phyloP scores from a whole-genome alignment of 805 yeast genomes.

The Candida tammaniensis region DNA sequence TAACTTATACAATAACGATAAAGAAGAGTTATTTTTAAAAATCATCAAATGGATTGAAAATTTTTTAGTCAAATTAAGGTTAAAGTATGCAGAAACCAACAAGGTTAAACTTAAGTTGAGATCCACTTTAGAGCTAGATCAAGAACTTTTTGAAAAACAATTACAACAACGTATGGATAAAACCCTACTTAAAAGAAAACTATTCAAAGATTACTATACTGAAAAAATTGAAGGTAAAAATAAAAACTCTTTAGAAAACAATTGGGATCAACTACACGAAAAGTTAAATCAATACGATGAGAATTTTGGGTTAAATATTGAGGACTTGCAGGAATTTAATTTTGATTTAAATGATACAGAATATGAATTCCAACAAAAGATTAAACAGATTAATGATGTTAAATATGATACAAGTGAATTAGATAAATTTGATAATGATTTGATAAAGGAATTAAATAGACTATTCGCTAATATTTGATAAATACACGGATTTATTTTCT shows the following conservation, averaged over 20 bases:
- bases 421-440: slow-evolving; percentile 24
- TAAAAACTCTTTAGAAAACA: slow-evolving; percentile 23
- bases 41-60: slow-evolving; percentile 72
- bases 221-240: slow-evolving; percentile 14
- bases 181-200: slow-evolving; percentile 34
- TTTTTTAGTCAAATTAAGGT: slow-evolving; percentile 60
- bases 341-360: slow-evolving; percentile 17
- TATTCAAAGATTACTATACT: slow-evolving; percentile 34
- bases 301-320: slow-evolving; percentile 37
- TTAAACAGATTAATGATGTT: slow-evolving; percentile 8
- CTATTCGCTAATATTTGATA: too few relatives aligned
- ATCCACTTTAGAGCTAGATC: slow-evolving; percentile 23
- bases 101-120: slow-evolving; percentile 27
- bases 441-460: slow-evolving; percentile 7
- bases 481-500: too few relatives aligned
- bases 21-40: slow-evolving; percentile 65
- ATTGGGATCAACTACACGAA: slow-evolving; percentile 47
- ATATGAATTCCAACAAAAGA: slow-evolving; percentile 11
- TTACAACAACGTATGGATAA: slow-evolving; percentile 37
- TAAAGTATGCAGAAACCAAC: slow-evolving; percentile 48
- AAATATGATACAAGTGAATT: slow-evolving; percentile 28
- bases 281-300: slow-evolving; percentile 24
- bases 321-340: slow-evolving; percentile 46
- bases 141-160: slow-evolving; percentile 32
- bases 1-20: slow-evolving; percentile 76